Percentiles rank a stretch among this genome's conserved stretches.
Conservation (phyloP, 257 asterid genomes). For the Jasminum sambac region DNA sequence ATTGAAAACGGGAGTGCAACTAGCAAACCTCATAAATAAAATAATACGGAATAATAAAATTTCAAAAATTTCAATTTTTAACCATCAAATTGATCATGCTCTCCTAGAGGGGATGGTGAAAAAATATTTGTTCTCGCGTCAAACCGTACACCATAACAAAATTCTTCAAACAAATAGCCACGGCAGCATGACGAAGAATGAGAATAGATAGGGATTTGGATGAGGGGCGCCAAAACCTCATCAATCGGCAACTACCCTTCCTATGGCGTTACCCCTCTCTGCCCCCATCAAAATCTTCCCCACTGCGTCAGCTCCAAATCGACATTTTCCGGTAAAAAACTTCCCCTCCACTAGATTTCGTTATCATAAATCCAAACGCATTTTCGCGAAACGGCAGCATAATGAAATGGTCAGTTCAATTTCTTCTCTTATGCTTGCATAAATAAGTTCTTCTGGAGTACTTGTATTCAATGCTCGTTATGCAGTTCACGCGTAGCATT, state of each 20-base stretch:
- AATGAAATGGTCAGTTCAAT: conserved; percentile 44
- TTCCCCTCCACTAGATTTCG: conserved; percentile 3
- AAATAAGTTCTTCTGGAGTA: neutral
- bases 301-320: conserved; percentile 22
- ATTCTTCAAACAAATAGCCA: too few species aligned
- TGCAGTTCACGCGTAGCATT: neutral
- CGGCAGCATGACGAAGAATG: neutral
- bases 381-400: conserved; percentile 36
- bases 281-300: conserved; percentile 35
- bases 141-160: too few species aligned
- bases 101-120: too few species aligned
- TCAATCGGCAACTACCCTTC: conserved; percentile 37
- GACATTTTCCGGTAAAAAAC: conserved; percentile 23
- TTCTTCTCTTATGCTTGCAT: neutral
- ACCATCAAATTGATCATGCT: too few species aligned
- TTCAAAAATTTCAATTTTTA: too few species aligned
- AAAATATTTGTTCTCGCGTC: too few species aligned
- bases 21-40: too few species aligned
- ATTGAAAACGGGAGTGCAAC: too few species aligned
- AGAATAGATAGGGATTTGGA: conserved; percentile 40
- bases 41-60: too few species aligned
- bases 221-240: conserved; percentile 76
- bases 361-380: conserved; percentile 38
- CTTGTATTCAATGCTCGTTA: neutral
- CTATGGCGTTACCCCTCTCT: conserved; percentile 59